Evolutionary conservation across 202 grass and related monocot species (phyloP).

Genomic region (Dendrocalamus latiflorus): DNA sequence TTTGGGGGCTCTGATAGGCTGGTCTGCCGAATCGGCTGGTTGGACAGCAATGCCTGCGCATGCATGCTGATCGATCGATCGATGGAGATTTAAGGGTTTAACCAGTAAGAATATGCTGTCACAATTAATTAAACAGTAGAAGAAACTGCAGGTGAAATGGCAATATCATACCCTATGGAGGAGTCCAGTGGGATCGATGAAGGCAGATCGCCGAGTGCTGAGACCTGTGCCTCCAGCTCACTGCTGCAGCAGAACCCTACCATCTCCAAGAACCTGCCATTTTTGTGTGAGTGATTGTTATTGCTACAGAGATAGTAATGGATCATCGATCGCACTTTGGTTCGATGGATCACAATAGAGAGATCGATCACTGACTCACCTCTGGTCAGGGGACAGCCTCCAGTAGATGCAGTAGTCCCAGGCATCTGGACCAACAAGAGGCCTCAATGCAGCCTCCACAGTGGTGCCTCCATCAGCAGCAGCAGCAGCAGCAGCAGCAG

Average conservation of each 20-base stretch:
- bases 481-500: not conserved
- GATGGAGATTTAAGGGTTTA: not conserved
- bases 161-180: conserved; percentile 32
- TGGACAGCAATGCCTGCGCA: conserved; percentile 65
- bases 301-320: not conserved
- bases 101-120: not conserved
- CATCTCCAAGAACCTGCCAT: conserved; percentile 71
- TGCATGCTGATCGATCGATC: conserved; percentile 47
- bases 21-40: conserved; percentile 63
- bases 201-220: conserved; percentile 39
- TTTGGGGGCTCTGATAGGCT: conserved; percentile 28
- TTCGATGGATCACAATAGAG: not conserved
- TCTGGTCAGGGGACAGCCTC: conserved; percentile 67
- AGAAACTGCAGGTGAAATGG: not conserved
- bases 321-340: not conserved
- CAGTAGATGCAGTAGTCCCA: conserved; percentile 91
- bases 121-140: not conserved
- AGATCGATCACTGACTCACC: conserved; percentile 24
- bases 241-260: conserved; percentile 68
- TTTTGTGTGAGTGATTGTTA: not conserved
- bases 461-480: not conserved
- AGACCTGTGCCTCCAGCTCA: conserved; percentile 39
- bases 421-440: conserved; percentile 50
- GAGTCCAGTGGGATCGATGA: conserved; percentile 60
- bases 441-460: conserved; percentile 46